Evolutionary conservation across 2,329 filamentous ascomycete genomes (phyloP).

Genomic region (Pseudocercospora musae): DNA sequence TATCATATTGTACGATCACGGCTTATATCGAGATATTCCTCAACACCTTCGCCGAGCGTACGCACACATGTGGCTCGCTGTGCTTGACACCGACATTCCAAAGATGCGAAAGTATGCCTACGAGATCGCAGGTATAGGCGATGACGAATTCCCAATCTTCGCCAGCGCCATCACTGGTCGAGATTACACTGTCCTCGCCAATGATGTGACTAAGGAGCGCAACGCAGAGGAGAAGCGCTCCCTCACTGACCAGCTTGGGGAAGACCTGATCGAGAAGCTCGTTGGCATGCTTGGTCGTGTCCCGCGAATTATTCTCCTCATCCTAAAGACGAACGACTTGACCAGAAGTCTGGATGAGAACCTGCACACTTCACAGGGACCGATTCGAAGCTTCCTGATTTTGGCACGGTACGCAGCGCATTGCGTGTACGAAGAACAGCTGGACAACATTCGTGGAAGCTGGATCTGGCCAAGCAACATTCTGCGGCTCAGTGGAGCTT

Average conservation of each 20-base stretch:
- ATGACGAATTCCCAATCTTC: constrained; percentile 91
- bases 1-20: constrained; percentile 93
- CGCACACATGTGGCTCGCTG: constrained; percentile 94
- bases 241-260: constrained; percentile 80
- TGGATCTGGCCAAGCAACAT: constrained; percentile 53
- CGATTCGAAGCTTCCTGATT: constrained; percentile 61
- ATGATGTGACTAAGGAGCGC: constrained; percentile 58
- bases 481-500: constrained; percentile 50
- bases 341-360: constrained; percentile 92
- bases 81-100: constrained; percentile 82
- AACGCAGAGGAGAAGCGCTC: constrained; percentile 75
- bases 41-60: constrained; percentile 75
- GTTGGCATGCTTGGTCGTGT: constrained; percentile 86
- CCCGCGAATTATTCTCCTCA: constrained; percentile 86
- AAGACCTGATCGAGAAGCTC: constrained; percentile 75
- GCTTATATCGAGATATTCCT: constrained; percentile 90
- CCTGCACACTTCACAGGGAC: constrained; percentile 67
- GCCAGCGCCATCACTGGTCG: constrained; percentile 93
- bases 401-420: constrained; percentile 62
- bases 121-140: constrained; percentile 83
- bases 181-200: constrained; percentile 70
- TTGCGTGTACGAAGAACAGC: constrained; percentile 59
- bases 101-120: constrained; percentile 85
- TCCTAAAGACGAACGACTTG: constrained; percentile 96
- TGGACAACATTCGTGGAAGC: constrained; percentile 52